These are phyloP conservation scores for Cladobotryum mycophilum DNA, from an alignment of 2,329 filamentous ascomycete genomes.

Conservation along the genomic window DNA sequence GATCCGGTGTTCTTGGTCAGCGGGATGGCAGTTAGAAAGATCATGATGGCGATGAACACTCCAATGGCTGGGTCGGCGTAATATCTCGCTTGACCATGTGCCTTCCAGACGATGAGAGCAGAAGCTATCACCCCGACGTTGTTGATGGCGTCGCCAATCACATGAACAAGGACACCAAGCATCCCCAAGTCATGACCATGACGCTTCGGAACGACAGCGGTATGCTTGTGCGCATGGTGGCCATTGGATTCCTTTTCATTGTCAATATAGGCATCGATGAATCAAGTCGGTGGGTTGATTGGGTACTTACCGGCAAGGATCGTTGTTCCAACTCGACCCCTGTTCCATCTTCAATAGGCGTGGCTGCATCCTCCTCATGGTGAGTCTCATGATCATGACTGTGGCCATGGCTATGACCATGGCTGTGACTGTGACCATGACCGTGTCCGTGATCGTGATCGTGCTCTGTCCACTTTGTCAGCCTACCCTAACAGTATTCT, in stretches of 20 bases:
- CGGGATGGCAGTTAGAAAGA: slow-evolving; percentile 57
- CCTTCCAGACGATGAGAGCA: slow-evolving; percentile 63
- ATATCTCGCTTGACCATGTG: slow-evolving; percentile 49
- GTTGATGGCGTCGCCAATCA: slow-evolving; percentile 67
- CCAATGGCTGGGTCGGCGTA: slow-evolving; percentile 68
- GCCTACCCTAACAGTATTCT: neutral
- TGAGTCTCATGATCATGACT: neutral
- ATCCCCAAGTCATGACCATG: slow-evolving; percentile 59
- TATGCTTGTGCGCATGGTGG: slow-evolving; percentile 48
- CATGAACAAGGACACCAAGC: slow-evolving; percentile 63
- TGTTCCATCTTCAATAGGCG: slow-evolving; percentile 6
- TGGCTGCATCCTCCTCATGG: slow-evolving; percentile 10
- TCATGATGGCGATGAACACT: slow-evolving; percentile 67
- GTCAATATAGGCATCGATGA: neutral
- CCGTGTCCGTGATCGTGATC: slow-evolving; percentile 28
- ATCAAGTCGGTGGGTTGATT: neutral
- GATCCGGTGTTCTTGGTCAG: slow-evolving; percentile 55
- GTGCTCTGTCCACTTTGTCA: slow-evolving; percentile 27
- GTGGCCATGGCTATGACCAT: slow-evolving; percentile 17
- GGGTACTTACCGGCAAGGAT: slow-evolving; percentile 14
- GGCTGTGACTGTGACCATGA: slow-evolving; percentile 31
- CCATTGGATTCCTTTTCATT: slow-evolving; percentile 11
- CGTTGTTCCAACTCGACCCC: slow-evolving; percentile 13
- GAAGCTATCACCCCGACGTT: slow-evolving; percentile 70
- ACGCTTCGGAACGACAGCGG: slow-evolving; percentile 21